Conservation (phyloP, 2,329 filamentous ascomycete genomes). For the Ophiosphaerella korrae region DNA sequence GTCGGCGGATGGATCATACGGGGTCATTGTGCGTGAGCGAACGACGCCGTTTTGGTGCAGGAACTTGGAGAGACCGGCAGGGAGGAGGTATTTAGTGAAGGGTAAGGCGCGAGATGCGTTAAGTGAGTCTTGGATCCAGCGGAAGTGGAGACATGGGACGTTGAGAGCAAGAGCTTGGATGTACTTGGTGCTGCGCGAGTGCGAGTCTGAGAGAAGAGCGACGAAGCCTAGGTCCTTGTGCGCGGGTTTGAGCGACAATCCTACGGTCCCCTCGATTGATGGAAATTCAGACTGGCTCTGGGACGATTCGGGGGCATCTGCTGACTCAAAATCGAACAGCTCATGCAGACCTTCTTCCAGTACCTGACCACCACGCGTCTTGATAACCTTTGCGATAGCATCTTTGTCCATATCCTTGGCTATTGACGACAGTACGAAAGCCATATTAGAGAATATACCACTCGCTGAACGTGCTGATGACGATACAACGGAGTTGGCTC, state of each 20-base stretch:
- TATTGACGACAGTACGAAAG: slow-evolving; percentile 80
- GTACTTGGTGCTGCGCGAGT: slow-evolving; percentile 88
- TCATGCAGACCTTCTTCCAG: slow-evolving; percentile 79
- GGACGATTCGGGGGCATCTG: slow-evolving; percentile 23
- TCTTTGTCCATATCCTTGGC: slow-evolving; percentile 60
- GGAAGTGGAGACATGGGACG: slow-evolving; percentile 80
- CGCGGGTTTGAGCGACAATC: slow-evolving; percentile 60
- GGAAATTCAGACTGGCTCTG: slow-evolving; percentile 17
- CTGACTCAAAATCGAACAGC: slow-evolving; percentile 65
- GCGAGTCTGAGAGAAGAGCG: slow-evolving; percentile 82
- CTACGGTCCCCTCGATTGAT: slow-evolving; percentile 16
- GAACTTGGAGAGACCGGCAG: slow-evolving; percentile 78
- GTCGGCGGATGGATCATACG: slow-evolving; percentile 64
- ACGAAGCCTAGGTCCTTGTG: slow-evolving; percentile 72
- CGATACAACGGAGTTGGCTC: slow-evolving; percentile 37
- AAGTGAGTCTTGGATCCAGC: slow-evolving; percentile 80
- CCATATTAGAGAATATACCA: slow-evolving; percentile 77
- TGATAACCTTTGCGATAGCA: slow-evolving; percentile 66
- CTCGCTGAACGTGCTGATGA: slow-evolving; percentile 29
- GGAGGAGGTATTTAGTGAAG: slow-evolving; percentile 83
- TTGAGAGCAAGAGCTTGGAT: slow-evolving; percentile 92
- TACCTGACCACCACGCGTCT: slow-evolving; percentile 72
- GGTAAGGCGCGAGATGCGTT: slow-evolving; percentile 65
- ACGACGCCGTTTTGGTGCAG: slow-evolving; percentile 70
- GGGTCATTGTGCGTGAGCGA: slow-evolving; percentile 70